These are phyloP conservation scores for Puccinia coronata DNA, from an alignment of 1,284 basidiomycete genomes.

Conservation along the genomic window DNA sequence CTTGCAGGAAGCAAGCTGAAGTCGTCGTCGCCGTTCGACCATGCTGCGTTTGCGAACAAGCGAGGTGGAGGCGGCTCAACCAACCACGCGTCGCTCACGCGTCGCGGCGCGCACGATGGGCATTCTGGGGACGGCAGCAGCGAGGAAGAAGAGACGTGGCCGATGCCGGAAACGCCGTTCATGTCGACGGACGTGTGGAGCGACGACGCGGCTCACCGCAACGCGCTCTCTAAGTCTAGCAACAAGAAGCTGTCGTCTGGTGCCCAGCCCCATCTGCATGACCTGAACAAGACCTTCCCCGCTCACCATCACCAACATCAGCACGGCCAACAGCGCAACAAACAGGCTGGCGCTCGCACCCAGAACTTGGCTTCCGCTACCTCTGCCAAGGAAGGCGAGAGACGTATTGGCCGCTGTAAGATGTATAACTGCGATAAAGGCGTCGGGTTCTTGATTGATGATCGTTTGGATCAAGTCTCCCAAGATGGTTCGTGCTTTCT, in stretches of 20 bases:
- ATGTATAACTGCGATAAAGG: constrained; percentile 50
- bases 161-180: constrained; percentile 46
- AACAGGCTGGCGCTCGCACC: constrained; percentile 2
- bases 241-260: not conserved
- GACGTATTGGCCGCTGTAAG: constrained; percentile 48
- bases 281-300: constrained; percentile 13
- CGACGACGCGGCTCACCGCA: not conserved
- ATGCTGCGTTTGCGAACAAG: constrained; percentile 10
- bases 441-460: constrained; percentile 50
- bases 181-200: constrained; percentile 33
- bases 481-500: constrained; percentile 47
- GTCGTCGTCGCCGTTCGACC: constrained; percentile 22
- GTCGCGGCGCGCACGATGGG: constrained; percentile 1
- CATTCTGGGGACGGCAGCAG: constrained; percentile 44
- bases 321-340: no score
- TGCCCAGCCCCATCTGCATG: not conserved
- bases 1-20: not conserved
- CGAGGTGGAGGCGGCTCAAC: constrained; percentile 2
- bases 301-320: no score
- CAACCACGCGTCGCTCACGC: not conserved
- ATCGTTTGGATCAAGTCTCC: constrained; percentile 35
- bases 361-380: not conserved
- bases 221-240: not conserved
- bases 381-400: constrained; percentile 42
- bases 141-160: constrained; percentile 48